A percentile compares a stretch with the other conserved stretches of the same genome.
Evolutionary conservation across 2,329 filamentous ascomycete species (phyloP).

Genomic region (Sclerotinia borealis): DNA sequence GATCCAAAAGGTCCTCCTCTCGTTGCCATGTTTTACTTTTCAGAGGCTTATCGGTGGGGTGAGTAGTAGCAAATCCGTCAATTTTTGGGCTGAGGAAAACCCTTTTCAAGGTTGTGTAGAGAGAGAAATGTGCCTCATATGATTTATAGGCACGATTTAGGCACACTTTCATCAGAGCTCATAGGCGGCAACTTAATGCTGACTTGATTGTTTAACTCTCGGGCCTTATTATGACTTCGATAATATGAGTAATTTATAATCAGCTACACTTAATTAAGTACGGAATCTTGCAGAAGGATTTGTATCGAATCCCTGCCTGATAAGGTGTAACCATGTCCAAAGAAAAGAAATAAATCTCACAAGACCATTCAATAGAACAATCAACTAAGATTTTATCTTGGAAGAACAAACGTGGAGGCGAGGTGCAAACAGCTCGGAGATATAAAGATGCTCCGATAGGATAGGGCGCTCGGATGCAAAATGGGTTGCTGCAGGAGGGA

Average conservation of each 20-base stretch:
- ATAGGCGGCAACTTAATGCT: background rate
- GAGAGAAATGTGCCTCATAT: background rate
- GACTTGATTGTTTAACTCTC: background rate
- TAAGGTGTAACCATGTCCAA: background rate
- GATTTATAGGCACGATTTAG: background rate
- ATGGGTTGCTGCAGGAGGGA: background rate
- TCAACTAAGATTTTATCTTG: background rate
- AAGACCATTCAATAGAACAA: background rate
- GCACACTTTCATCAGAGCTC: background rate
- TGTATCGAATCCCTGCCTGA: background rate
- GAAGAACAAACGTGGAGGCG: background rate
- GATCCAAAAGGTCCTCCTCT: background rate
- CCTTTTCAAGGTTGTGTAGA: background rate
- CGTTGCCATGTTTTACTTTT: background rate
- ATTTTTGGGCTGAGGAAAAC: background rate
- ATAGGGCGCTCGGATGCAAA: background rate
- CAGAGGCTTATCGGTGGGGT: background rate
- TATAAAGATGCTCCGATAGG: background rate
- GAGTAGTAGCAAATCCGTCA: background rate
- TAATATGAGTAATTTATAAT: background rate
- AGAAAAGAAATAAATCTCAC: background rate
- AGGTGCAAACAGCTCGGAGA: background rate
- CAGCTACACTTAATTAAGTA: background rate
- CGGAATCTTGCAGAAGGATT: background rate
- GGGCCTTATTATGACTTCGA: background rate